These are phyloP conservation scores for Cinnamomum micranthum DNA, from an alignment of 164 flowering plant species.

Conservation along the genomic window DNA sequence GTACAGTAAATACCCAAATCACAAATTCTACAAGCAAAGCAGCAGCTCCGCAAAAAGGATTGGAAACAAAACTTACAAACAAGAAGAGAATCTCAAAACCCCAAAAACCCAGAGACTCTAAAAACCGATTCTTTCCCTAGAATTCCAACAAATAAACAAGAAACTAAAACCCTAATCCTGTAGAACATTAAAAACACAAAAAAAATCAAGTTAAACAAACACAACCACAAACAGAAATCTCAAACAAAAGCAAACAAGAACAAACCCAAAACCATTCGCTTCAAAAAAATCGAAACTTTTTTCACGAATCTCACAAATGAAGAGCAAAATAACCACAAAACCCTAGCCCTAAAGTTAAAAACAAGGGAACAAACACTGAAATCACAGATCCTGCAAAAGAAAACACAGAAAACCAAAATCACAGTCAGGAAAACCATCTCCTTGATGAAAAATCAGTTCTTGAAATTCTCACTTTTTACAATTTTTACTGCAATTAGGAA, in stretches of 20 bases:
- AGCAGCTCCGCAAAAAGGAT: neutral
- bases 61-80: neutral
- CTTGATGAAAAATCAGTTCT: constrained; percentile 1
- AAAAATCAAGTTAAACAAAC: too few species aligned
- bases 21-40: neutral
- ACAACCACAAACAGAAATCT: too few species aligned
- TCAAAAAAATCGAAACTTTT: neutral
- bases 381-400: constrained; percentile 7
- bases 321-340: neutral
- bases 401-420: neutral
- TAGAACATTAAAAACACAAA: too few species aligned
- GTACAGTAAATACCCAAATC: neutral
- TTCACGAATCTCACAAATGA: too few species aligned
- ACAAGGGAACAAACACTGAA: neutral
- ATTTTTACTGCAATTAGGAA: constrained; percentile 8
- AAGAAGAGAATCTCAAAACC: neutral
- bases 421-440: constrained; percentile 1
- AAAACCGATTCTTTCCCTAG: neutral
- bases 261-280: neutral
- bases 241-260: too few species aligned
- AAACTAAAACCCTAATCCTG: too few species aligned
- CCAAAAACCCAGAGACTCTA: neutral
- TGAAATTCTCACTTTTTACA: constrained; percentile 11
- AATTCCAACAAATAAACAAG: neutral
- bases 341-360: neutral